phyloP scores from a whole-genome alignment of 768 basidiomycete species.

The Ramaria sp. region DNA sequence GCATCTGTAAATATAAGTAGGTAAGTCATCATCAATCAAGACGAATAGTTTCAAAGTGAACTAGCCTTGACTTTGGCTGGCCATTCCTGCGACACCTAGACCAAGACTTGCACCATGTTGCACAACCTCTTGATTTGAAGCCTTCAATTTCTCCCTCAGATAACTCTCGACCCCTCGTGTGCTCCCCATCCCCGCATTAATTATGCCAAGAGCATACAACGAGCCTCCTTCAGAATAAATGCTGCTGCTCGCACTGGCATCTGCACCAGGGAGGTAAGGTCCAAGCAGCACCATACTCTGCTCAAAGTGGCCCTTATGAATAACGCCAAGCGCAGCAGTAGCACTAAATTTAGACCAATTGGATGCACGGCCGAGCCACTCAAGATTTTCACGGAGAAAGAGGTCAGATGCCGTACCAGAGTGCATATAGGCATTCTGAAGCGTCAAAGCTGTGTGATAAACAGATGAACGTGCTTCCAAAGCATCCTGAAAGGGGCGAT shows the following conservation, averaged over 20 bases:
- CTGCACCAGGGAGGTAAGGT: conserved; percentile 81
- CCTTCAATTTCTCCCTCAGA: conserved; percentile 69
- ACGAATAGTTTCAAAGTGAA: background rate
- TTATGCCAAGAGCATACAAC: conserved; percentile 89
- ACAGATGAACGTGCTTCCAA: conserved; percentile 92
- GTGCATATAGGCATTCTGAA: conserved; percentile 97
- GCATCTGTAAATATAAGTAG: conserved; percentile 37
- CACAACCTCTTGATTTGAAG: conserved; percentile 68
- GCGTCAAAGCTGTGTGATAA: conserved; percentile 91
- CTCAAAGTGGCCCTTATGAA: conserved; percentile 93
- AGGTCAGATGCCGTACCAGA: conserved; percentile 94
- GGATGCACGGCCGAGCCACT: conserved; percentile 89
- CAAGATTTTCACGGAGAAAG: conserved; percentile 91
- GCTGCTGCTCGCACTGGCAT: conserved; percentile 53
- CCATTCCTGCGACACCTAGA: conserved; percentile 93
- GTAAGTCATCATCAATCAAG: background rate
- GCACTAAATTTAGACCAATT: conserved; percentile 99
- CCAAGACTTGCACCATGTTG: conserved; percentile 97
- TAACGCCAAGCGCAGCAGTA: conserved; percentile 92
- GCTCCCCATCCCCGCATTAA: conserved; percentile 84
- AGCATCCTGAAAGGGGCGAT: conserved; percentile 47
- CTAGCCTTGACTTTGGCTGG: conserved; percentile 61
- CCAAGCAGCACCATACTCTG: conserved; percentile 87
- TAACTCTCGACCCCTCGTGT: conserved; percentile 58
- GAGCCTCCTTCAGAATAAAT: conserved; percentile 93